phyloP scores from a whole-genome alignment of 2,329 filamentous ascomycete species.

The Paecilomyces sp. region DNA sequence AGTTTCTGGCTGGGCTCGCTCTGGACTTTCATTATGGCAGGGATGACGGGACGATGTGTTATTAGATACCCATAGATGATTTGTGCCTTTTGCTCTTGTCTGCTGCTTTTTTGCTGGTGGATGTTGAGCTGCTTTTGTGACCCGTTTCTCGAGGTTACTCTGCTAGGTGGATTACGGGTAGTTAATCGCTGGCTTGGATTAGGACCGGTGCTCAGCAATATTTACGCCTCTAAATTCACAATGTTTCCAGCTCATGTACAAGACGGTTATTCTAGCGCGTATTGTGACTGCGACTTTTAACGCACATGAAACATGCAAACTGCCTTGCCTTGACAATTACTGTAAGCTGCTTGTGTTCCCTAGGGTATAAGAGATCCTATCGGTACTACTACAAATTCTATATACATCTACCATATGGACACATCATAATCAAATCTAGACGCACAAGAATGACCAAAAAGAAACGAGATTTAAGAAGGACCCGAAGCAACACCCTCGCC shows the following conservation, averaged over 20 bases:
- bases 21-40: conserved; percentile 19
- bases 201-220: not conserved
- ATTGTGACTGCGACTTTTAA: not conserved
- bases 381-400: not conserved
- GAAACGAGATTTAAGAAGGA: not conserved
- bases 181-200: not conserved
- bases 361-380: too few species aligned
- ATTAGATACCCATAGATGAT: conserved; percentile 35
- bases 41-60: conserved; percentile 36
- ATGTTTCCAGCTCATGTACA: not conserved
- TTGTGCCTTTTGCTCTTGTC: conserved; percentile 15
- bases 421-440: not conserved
- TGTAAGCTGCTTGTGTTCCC: too few species aligned
- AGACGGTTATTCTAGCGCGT: not conserved
- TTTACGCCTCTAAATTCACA: not conserved
- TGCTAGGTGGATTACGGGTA: not conserved
- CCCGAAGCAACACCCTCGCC: not conserved
- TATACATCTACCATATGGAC: not conserved
- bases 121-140: not conserved
- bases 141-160: not conserved
- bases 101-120: not conserved
- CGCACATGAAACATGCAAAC: not conserved
- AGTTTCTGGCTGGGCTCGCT: conserved; percentile 17
- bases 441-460: not conserved
- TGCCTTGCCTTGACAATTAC: too few species aligned